Percentiles rank a stretch among this genome's conserved stretches.
phyloP scores from a whole-genome alignment of 2,329 filamentous ascomycete genomes.

The Xylogone sp. region DNA sequence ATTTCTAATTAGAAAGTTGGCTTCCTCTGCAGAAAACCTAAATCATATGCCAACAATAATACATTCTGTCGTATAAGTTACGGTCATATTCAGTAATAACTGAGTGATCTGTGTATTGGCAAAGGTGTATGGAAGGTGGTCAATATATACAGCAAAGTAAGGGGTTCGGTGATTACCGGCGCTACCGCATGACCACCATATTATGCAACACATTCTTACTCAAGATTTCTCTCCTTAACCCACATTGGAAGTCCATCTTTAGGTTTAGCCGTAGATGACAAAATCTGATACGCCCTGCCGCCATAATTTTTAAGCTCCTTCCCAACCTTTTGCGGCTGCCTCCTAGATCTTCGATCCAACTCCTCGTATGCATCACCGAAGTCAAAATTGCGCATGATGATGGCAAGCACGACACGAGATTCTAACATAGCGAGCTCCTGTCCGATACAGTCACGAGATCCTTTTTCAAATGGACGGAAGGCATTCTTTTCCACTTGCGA shows the following conservation, averaged over 20 bases:
- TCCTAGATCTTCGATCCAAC: conserved; percentile 12
- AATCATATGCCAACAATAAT: no score
- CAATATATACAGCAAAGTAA: no score
- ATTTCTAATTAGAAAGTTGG: no score
- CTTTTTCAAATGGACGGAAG: conserved; percentile 53
- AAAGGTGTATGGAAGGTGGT: no score
- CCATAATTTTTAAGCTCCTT: conserved; percentile 11
- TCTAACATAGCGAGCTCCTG: conserved; percentile 50
- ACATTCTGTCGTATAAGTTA: no score
- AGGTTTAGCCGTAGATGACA: conserved; percentile 18
- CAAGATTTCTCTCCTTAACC: conserved; percentile 3
- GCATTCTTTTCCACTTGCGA: conserved; percentile 30
- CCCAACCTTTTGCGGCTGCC: conserved; percentile 9
- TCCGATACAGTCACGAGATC: conserved; percentile 52
- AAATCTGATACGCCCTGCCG: conserved; percentile 15
- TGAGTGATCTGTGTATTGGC: no score
- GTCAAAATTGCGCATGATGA: conserved; percentile 42
- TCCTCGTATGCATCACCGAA: conserved; percentile 34
- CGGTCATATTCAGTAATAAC: no score
- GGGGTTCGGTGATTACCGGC: no score
- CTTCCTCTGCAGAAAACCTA: no score
- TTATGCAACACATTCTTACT: no score
- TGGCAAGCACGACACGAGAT: conserved; percentile 42
- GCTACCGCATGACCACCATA: no score
- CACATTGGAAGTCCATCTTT: conserved; percentile 17